A percentile compares a stretch with the other conserved stretches of the same genome.
Evolutionary conservation across 202 grass and related monocot genomes (phyloP).

Genomic region (Cymbopogon flexuosus): DNA sequence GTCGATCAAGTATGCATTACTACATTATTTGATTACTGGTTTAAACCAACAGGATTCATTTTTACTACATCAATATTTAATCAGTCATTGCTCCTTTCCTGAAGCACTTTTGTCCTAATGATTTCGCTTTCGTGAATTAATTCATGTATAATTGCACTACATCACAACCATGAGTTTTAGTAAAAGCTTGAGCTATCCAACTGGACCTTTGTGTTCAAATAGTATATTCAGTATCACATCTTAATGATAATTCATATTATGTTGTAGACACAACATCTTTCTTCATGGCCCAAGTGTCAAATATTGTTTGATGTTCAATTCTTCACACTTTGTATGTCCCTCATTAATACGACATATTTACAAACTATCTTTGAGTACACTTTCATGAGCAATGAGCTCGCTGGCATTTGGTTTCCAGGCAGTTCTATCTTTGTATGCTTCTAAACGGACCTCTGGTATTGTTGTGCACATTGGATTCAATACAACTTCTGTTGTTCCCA

Average conservation of each 20-base stretch:
- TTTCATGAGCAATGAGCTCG: neutral
- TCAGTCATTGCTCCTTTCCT: neutral
- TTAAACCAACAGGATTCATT: neutral
- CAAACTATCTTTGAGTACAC: neutral
- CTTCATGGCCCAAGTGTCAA: neutral
- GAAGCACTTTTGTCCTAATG: neutral
- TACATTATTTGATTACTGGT: constrained; percentile 5
- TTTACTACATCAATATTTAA: neutral
- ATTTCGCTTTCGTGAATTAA: neutral
- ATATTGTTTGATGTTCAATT: constrained; percentile 20
- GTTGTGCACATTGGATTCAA: constrained; percentile 97
- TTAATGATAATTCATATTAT: neutral
- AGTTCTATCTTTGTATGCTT: constrained; percentile 85
- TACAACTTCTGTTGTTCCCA: constrained; percentile 71
- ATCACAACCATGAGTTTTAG: neutral
- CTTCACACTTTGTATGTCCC: neutral
- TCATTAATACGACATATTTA: neutral
- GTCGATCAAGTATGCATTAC: constrained; percentile 71
- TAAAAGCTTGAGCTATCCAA: neutral
- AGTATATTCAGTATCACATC: neutral
- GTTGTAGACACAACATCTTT: neutral
- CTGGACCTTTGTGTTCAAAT: neutral
- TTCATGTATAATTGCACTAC: constrained; percentile 19
- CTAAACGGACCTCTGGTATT: constrained; percentile 72
- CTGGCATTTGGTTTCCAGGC: constrained; percentile 53